Evolutionary conservation across 140 eudicot species (phyloP), one percentile per base, ranked within the genome.

Genomic region (Ambrosia hybrid): DNA sequence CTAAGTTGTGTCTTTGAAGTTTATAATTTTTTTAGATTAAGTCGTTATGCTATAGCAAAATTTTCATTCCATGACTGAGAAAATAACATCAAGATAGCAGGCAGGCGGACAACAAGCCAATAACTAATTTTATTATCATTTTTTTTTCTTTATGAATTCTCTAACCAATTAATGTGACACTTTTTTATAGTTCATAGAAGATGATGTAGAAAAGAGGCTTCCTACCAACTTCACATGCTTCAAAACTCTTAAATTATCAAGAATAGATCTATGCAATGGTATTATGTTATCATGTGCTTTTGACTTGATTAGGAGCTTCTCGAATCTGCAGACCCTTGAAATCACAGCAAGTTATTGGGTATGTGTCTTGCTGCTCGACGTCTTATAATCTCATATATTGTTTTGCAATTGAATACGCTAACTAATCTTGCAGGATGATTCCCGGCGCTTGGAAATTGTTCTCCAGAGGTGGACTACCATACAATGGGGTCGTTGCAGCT

Each of bases 281-380:
- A 21, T 6, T 4, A 64, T 51, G 56, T 41, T 53, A 5, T 74
- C 57, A 12, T 65, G 43, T n/a, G 48, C 48, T 51, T 10, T 51
- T 11, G 71, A 65, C 6, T 36, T 74, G 8, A 65, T 74, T 21
- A 26, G 51, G 11, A 12, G 66, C 73, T 74, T 52, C 66, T 57
- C 73, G 5, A 53, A 74, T 64, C 39, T 74, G 66, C 37, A 37
- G 65, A 51, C 57, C 16, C 66, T 74, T 37, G 30, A n/a, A 12
- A 74, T 74, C 10, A 16, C 5, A 5, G 73, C 67, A 17, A 74
- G 79, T 51, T 15, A 2, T n/a, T 11, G 11, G 36, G 63, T 4
- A 69, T 69, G 49, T 15, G 21, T 33, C 37, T 1, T 17, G 13
- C 3, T 67, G 38, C 14, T 13, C 9, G 15, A 12, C 39, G n/a